Percentiles rank a stretch among this genome's conserved stretches.
Conservation (phyloP, 441 rosid genomes). For the Pelargonium australe region DNA sequence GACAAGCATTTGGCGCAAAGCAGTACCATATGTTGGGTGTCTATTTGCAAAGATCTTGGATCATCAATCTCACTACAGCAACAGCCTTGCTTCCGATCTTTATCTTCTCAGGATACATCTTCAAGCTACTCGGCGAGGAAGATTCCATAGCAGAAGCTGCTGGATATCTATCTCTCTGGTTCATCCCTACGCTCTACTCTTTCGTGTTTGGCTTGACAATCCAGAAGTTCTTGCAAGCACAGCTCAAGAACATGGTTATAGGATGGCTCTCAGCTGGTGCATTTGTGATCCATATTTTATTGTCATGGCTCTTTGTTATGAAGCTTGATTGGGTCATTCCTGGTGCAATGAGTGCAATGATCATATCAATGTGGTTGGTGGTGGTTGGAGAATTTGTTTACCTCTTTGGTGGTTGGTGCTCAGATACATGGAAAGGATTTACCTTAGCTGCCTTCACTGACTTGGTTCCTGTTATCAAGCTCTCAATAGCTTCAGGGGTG, state of each 20-base stretch:
- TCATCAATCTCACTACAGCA: conserved; percentile 28
- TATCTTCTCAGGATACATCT: conserved; percentile 38
- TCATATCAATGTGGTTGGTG: conserved; percentile 25
- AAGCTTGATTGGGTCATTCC: conserved; percentile 30
- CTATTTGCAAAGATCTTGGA: conserved; percentile 74
- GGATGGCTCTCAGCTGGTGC: conserved; percentile 40
- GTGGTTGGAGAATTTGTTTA: conserved; percentile 29
- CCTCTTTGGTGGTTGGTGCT: conserved; percentile 46
- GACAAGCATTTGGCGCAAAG: conserved; percentile 76
- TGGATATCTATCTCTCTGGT: conserved; percentile 37
- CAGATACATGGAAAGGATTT: conserved; percentile 43
- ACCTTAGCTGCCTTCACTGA: conserved; percentile 33
- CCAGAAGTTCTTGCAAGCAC: conserved; percentile 45
- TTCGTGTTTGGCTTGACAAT: conserved; percentile 25
- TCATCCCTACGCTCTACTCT: conserved; percentile 38
- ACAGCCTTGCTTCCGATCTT: conserved; percentile 45
- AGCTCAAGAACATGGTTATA: conserved; percentile 33
- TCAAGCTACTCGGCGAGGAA: conserved; percentile 43
- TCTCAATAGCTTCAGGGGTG: conserved; percentile 44
- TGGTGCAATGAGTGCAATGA: conserved; percentile 43
- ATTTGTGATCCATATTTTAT: conserved; percentile 32
- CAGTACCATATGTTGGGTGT: conserved; percentile 74
- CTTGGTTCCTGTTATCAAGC: conserved; percentile 36
- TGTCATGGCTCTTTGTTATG: conserved; percentile 44
- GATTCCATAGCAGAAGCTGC: conserved; percentile 40